Conservation (phyloP, 495 filamentous ascomycete genomes). For the Aspergillus baeticus region DNA sequence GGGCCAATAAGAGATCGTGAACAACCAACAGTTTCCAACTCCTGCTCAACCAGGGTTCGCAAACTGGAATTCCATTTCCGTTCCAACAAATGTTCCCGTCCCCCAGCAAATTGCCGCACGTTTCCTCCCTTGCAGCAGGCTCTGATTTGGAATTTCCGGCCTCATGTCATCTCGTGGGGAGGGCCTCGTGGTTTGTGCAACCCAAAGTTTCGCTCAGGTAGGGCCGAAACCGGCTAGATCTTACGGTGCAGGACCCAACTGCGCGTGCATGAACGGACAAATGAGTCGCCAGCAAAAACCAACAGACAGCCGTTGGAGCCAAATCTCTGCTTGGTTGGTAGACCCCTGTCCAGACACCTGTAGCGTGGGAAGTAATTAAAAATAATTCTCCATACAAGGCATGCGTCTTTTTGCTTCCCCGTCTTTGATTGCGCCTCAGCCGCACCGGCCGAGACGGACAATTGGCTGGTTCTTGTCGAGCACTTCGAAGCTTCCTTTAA, state of each 20-base stretch:
- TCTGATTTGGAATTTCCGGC: background rate
- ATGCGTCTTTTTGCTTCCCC: conserved; percentile 15
- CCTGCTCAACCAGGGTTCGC: conserved; percentile 5
- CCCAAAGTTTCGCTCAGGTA: background rate
- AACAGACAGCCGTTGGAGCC: conserved; percentile 21
- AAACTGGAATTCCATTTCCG: background rate
- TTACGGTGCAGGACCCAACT: background rate
- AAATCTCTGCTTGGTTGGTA: conserved; percentile 1
- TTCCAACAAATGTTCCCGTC: background rate
- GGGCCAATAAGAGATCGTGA: background rate
- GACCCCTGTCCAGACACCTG: background rate
- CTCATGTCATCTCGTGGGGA: background rate
- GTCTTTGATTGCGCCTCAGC: conserved; percentile 23
- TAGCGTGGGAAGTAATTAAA: conserved; percentile 8
- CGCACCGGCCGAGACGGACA: conserved; percentile 17
- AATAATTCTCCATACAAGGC: conserved; percentile 18
- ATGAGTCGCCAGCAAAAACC: conserved; percentile 5
- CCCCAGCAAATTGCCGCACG: background rate
- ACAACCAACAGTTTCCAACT: conserved; percentile 12
- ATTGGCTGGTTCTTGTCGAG: conserved; percentile 3
- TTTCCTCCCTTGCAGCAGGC: background rate
- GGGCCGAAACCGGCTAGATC: background rate
- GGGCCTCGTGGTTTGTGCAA: background rate
- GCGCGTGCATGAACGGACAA: background rate
- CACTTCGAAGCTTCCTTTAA: background rate